Evolutionary conservation across 2,329 filamentous ascomycete genomes (phyloP).

Genomic region (Didymella pomorum): DNA sequence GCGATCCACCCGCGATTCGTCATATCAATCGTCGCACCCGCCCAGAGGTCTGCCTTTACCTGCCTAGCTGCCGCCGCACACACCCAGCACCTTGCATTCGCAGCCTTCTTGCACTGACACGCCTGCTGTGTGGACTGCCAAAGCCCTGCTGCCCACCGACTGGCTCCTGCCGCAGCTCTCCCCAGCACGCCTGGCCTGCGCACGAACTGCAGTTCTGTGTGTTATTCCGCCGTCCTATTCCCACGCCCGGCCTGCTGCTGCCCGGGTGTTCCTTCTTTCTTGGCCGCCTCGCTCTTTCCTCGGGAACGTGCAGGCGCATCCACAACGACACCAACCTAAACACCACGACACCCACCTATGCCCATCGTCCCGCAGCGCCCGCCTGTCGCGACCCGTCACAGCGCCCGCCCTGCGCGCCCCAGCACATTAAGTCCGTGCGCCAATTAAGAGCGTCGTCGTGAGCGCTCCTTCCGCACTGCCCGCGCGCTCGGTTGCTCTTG

Average conservation of each 20-base stretch:
- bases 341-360: conserved; percentile 32
- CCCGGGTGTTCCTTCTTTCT: conserved; percentile 14
- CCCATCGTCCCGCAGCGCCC: conserved; percentile 31
- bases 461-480: conserved; percentile 36
- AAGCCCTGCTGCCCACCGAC: conserved; percentile 12
- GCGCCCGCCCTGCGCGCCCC: conserved; percentile 30
- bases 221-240: neutral
- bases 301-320: conserved; percentile 23
- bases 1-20: conserved; percentile 25
- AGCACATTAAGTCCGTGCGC: conserved; percentile 15
- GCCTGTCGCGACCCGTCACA: conserved; percentile 28
- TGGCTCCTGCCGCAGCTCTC: conserved; percentile 9
- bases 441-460: conserved; percentile 13
- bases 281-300: conserved; percentile 23
- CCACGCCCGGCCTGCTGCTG: neutral
- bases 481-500: conserved; percentile 45
- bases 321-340: conserved; percentile 21
- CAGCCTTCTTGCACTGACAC: conserved; percentile 23
- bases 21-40: conserved; percentile 24
- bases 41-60: conserved; percentile 22
- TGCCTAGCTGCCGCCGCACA: conserved; percentile 27
- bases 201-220: conserved; percentile 13
- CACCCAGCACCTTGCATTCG: conserved; percentile 30
- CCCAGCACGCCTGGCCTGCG: conserved; percentile 10
- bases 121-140: neutral